phyloP scores from a whole-genome alignment of 768 basidiomycete species.

The Leccinum longicurvipes region DNA sequence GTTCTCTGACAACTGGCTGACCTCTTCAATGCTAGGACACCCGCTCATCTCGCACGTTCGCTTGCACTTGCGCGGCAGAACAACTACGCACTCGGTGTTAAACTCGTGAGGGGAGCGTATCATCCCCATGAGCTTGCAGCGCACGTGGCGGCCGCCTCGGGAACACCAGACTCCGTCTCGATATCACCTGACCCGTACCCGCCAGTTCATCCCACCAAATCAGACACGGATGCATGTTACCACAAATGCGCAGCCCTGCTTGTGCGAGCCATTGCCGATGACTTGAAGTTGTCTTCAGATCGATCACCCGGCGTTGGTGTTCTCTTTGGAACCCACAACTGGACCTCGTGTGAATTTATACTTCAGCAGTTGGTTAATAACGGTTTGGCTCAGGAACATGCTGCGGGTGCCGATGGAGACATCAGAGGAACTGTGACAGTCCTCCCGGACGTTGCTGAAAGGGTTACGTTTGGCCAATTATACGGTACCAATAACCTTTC shows the following conservation, averaged over 20 bases:
- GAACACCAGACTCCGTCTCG: conserved; percentile 26
- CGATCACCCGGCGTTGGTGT: conserved; percentile 48
- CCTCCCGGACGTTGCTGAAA: conserved; percentile 53
- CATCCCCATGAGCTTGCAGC: conserved; percentile 70
- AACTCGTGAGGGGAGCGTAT: conserved; percentile 93
- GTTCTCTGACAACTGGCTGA: background rate
- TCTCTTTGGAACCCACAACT: conserved; percentile 88
- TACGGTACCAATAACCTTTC: conserved; percentile 53
- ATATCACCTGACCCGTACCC: conserved; percentile 57
- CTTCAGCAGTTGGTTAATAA: conserved; percentile 54
- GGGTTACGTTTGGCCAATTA: conserved; percentile 75
- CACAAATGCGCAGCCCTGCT: conserved; percentile 57
- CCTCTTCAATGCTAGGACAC: conserved; percentile 45
- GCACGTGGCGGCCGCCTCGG: conserved; percentile 27
- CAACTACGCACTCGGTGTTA: conserved; percentile 79
- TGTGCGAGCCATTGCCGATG: conserved; percentile 52
- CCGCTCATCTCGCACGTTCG: conserved; percentile 60
- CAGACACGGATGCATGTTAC: conserved; percentile 73
- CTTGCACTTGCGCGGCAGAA: conserved; percentile 62
- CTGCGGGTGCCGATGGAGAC: conserved; percentile 8
- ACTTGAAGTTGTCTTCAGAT: conserved; percentile 34
- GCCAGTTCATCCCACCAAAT: conserved; percentile 68
- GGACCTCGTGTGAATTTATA: conserved; percentile 60
- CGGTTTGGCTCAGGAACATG: conserved; percentile 42
- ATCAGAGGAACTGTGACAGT: conserved; percentile 39